A percentile compares a stretch with the other conserved stretches of the same genome.
These are phyloP conservation scores for Aspergillus udagawae DNA, from an alignment of 2,329 filamentous ascomycete species.

Conservation along the genomic window DNA sequence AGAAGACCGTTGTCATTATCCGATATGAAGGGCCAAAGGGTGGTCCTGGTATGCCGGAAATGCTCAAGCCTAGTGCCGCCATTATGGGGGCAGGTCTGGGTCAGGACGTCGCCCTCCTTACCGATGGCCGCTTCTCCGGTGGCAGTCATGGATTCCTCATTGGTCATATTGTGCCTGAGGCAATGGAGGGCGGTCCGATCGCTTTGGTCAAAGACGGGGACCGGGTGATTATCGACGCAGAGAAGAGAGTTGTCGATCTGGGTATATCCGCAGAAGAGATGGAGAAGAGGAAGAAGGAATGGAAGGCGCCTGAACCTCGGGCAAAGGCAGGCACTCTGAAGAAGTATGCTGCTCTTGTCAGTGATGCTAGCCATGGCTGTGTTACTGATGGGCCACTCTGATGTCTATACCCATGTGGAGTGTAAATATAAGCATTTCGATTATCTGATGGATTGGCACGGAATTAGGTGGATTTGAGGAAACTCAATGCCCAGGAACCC, in stretches of 20 bases:
- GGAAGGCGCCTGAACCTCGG: conserved; percentile 46
- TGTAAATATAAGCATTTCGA: not conserved
- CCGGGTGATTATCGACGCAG: conserved; percentile 75
- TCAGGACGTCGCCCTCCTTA: conserved; percentile 67
- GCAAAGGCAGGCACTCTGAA: conserved; percentile 61
- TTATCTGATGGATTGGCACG: no score
- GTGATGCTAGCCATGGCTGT: conserved; percentile 46
- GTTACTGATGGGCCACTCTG: conserved; percentile 36
- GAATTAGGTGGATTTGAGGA: no score
- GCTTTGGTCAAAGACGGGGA: conserved; percentile 76
- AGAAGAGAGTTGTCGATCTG: conserved; percentile 63
- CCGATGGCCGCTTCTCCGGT: conserved; percentile 61
- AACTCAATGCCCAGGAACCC: no score
- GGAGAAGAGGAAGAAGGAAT: conserved; percentile 53
- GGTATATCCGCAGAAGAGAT: conserved; percentile 65
- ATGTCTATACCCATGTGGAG: not conserved
- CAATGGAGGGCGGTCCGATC: conserved; percentile 79
- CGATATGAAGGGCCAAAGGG: conserved; percentile 71
- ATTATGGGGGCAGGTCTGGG: conserved; percentile 73
- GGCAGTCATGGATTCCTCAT: conserved; percentile 84
- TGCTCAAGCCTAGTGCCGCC: conserved; percentile 67
- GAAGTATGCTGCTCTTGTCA: conserved; percentile 60
- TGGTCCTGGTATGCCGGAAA: conserved; percentile 70
- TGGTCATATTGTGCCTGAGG: conserved; percentile 83
- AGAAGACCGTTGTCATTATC: conserved; percentile 73